Conservation (phyloP, 1,284 basidiomycete genomes). For the Hemileia vastatrix region DNA sequence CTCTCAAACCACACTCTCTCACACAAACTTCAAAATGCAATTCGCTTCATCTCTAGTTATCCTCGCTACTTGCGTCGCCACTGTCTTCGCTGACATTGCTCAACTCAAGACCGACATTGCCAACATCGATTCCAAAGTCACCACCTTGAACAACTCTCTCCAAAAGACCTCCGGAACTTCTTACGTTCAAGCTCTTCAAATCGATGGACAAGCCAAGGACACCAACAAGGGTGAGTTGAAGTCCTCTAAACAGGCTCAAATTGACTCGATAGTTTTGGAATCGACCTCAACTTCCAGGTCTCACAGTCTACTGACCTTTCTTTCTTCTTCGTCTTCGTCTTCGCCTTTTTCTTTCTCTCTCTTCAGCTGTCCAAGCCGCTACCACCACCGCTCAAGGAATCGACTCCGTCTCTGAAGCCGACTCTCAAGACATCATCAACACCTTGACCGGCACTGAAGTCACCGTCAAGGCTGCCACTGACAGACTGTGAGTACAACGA, state of each 20-base stretch:
- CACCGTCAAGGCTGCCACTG: conserved; percentile 8
- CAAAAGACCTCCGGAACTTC: not conserved
- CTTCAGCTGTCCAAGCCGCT: not conserved
- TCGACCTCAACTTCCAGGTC: not conserved
- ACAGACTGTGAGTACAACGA: conserved; percentile 6
- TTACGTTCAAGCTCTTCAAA: not conserved
- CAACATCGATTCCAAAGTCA: not conserved
- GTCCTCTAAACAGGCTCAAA: too few relatives aligned
- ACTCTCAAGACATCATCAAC: conserved; percentile 2
- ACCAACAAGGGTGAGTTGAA: not conserved
- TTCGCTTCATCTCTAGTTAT: conserved; percentile 1
- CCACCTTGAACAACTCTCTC: not conserved
- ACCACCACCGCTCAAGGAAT: conserved; percentile 1
- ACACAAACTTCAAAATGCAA: conserved; percentile 2
- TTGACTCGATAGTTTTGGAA: too few relatives aligned
- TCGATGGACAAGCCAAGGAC: not conserved
- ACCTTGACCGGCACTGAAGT: conserved; percentile 5
- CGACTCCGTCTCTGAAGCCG: not conserved
- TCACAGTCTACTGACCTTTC: not conserved
- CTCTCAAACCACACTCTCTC: not conserved
- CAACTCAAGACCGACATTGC: not conserved
- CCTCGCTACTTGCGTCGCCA: not conserved
- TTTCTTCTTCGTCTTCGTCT: too few relatives aligned
- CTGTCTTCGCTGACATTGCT: not conserved
- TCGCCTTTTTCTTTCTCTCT: not conserved